Evolutionary conservation across 306 rosid species (phyloP).

Genomic region (Vigna reflexopilosa): DNA sequence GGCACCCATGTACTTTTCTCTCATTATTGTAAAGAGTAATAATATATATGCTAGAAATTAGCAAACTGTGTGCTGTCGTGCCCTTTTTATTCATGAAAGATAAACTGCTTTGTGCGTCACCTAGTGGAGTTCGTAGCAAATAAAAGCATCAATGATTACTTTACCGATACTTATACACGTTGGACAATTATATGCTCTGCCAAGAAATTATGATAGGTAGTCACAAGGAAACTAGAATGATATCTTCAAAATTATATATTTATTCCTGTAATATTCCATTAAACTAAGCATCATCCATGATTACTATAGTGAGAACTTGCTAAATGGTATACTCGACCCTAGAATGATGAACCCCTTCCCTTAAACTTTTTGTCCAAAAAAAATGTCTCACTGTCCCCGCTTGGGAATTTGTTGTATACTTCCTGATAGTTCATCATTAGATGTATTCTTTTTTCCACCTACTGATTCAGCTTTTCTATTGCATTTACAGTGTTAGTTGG

Average conservation of each 20-base stretch:
- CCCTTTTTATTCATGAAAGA: constrained; percentile 33
- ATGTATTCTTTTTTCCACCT: constrained; percentile 36
- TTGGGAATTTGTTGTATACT: constrained; percentile 30
- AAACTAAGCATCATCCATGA: constrained; percentile 15
- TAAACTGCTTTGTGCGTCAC: constrained; percentile 2
- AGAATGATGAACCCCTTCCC: background rate
- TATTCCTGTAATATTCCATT: constrained; percentile 7
- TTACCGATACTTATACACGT: constrained; percentile 1
- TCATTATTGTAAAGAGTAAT: constrained; percentile 39
- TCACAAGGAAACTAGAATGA: constrained; percentile 34
- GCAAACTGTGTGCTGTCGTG: constrained; percentile 11
- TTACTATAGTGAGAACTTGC: constrained; percentile 3
- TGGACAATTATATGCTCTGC: background rate
- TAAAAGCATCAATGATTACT: constrained; percentile 25
- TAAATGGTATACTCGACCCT: constrained; percentile 19
- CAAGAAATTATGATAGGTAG: constrained; percentile 34
- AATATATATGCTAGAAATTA: constrained; percentile 34
- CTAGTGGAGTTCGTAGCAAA: constrained; percentile 28
- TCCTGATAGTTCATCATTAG: constrained; percentile 22
- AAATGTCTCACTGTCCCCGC: constrained; percentile 12
- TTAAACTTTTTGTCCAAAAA: background rate
- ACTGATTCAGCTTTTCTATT: constrained; percentile 49
- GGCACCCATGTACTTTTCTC: constrained; percentile 85
- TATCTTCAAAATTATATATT: constrained; percentile 29
- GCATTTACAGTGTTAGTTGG: constrained; percentile 86